Percentiles rank a stretch among this genome's conserved stretches.
Evolutionary conservation across 805 yeast species (phyloP).

Genomic region (Metschnikowia matae): DNA sequence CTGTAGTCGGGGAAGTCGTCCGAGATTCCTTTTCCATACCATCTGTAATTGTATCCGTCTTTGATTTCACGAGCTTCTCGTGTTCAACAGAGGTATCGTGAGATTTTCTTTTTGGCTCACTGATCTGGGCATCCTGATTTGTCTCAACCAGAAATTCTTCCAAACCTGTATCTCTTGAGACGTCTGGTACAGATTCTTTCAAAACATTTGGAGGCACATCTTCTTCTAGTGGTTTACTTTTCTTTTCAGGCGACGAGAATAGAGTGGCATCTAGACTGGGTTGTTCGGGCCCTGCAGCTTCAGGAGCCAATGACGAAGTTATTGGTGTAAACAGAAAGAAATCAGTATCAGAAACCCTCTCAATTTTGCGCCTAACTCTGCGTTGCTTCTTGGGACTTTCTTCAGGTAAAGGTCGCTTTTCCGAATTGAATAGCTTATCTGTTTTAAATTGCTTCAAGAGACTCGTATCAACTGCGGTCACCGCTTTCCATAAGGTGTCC

Average conservation of each 20-base stretch:
- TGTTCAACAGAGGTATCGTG: not conserved
- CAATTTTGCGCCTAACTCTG: conserved; percentile 30
- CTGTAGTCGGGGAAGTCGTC: not conserved
- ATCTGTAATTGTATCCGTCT: not conserved
- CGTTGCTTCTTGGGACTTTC: conserved; percentile 9
- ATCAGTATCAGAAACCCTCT: conserved; percentile 30
- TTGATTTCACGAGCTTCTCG: not conserved
- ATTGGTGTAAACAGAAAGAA: conserved; percentile 29
- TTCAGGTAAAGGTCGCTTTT: not conserved
- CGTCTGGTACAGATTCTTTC: no score
- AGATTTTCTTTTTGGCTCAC: not conserved
- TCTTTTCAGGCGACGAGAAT: not conserved
- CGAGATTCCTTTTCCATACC: not conserved
- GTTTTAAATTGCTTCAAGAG: not conserved
- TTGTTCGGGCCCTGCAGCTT: not conserved
- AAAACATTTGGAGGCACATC: not conserved
- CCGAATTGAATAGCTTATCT: not conserved
- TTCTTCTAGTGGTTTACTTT: not conserved
- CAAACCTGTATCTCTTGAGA: not conserved
- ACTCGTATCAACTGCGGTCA: conserved; percentile 2
- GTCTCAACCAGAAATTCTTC: not conserved
- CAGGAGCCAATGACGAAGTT: conserved; percentile 3
- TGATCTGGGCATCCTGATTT: not conserved
- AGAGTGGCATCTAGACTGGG: not conserved
- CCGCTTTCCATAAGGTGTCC: conserved; percentile 13